phyloP scores from a whole-genome alignment of 2,329 filamentous ascomycete genomes.

The Stagonosporopsis rhizophila region DNA sequence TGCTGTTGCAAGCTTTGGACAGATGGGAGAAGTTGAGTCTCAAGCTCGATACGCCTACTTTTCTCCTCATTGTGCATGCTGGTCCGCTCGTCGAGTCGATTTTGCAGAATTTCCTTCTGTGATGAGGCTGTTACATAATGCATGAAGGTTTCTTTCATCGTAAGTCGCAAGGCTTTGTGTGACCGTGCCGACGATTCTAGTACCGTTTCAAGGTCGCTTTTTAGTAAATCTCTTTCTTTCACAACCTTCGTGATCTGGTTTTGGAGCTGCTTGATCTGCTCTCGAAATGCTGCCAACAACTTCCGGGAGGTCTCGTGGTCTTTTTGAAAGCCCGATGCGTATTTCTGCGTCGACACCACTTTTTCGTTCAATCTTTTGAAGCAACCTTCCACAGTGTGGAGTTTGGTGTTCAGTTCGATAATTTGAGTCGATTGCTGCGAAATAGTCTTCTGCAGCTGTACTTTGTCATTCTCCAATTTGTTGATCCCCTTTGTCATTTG shows the following conservation, averaged over 20 bases:
- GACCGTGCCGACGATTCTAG: constrained; percentile 20
- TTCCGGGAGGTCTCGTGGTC: constrained; percentile 37
- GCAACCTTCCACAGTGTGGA: constrained; percentile 4
- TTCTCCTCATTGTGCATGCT: constrained; percentile 30
- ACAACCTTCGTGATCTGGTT: constrained; percentile 30
- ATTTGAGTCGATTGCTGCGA: constrained; percentile 17
- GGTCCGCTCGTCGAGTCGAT: constrained; percentile 22
- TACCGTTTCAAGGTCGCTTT: constrained; percentile 19
- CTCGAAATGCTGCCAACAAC: constrained; percentile 13
- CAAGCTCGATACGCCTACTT: constrained; percentile 27
- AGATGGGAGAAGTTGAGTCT: constrained; percentile 27
- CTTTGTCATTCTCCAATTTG: constrained; percentile 17
- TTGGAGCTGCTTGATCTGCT: constrained; percentile 24
- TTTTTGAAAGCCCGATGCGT: constrained; percentile 34
- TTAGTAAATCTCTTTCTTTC: constrained; percentile 29
- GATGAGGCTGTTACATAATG: constrained; percentile 21
- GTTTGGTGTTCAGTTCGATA: constrained; percentile 15
- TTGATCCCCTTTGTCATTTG: neutral
- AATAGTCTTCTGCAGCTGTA: constrained; percentile 16
- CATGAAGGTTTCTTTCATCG: constrained; percentile 26
- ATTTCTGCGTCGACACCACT: constrained; percentile 34
- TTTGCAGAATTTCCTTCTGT: constrained; percentile 19
- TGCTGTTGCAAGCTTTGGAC: constrained; percentile 26
- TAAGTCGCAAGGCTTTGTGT: constrained; percentile 21
- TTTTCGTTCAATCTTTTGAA: constrained; percentile 21